Percentiles rank a stretch among this genome's conserved stretches.
Evolutionary conservation across 441 rosid genomes (phyloP).

Genomic region (Mallotus repandus): DNA sequence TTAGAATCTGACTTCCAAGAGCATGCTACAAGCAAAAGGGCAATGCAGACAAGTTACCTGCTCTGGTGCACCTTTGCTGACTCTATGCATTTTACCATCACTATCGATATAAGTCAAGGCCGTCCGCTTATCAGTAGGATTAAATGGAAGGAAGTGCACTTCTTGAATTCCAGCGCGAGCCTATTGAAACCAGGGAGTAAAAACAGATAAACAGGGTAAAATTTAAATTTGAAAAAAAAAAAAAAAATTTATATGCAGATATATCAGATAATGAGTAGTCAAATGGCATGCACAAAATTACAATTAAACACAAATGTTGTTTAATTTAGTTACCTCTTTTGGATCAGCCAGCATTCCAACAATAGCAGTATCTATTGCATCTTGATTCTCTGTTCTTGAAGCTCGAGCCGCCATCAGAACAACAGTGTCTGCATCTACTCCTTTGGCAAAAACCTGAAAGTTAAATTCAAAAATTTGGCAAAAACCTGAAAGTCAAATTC

Average conservation of each 20-base stretch:
- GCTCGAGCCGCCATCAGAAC: conserved; percentile 96
- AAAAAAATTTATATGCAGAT: neutral
- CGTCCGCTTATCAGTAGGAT: conserved; percentile 94
- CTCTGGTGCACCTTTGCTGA: conserved; percentile 99
- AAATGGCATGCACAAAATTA: neutral
- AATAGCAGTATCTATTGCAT: conserved; percentile 92
- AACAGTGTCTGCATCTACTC: conserved; percentile 80
- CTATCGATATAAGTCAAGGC: conserved; percentile 77
- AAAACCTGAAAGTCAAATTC: conserved; percentile 12
- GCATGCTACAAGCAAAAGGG: neutral
- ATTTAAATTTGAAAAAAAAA: neutral
- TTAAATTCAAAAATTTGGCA: conserved; percentile 15
- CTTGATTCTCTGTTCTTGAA: conserved; percentile 85
- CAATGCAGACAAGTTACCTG: conserved; percentile 53
- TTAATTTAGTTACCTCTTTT: conserved; percentile 57
- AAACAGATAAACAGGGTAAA: neutral
- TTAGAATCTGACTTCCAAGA: conserved; percentile 17
- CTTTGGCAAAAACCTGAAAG: conserved; percentile 75
- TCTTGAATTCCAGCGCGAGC: conserved; percentile 94
- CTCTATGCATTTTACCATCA: conserved; percentile 90
- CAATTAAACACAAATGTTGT: too few species aligned
- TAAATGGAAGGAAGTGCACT: conserved; percentile 92
- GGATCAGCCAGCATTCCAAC: conserved; percentile 98
- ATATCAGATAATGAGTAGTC: neutral
- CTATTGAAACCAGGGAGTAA: conserved; percentile 29